Evolutionary conservation across 345 rosid genomes (phyloP).

Genomic region (Dipteronia dyeriana): DNA sequence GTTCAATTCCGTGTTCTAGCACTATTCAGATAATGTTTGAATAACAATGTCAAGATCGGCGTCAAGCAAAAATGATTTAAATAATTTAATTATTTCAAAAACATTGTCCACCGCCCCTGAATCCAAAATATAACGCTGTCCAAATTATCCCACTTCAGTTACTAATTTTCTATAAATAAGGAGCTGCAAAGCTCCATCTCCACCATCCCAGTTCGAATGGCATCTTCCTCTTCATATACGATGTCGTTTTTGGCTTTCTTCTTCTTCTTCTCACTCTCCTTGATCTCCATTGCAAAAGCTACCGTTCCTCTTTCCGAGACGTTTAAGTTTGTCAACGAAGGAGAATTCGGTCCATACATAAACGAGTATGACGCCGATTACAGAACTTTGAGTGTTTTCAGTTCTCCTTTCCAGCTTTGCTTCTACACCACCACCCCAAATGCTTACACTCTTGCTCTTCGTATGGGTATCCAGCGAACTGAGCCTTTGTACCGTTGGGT

Average conservation of each 20-base stretch:
- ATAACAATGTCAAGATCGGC: no score
- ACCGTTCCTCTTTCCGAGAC: conserved; percentile 42
- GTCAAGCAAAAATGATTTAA: no score
- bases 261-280: conserved; percentile 18
- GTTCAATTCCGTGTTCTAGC: no score
- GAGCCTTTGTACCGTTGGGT: conserved; percentile 50
- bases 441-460: conserved; percentile 58
- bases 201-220: conserved; percentile 2
- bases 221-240: conserved; percentile 14
- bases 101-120: no score
- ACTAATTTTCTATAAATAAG: neutral
- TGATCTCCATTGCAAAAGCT: conserved; percentile 27
- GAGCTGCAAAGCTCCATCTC: neutral
- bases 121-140: no score
- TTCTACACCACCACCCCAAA: conserved; percentile 68
- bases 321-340: conserved; percentile 42
- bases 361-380: conserved; percentile 46
- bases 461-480: conserved; percentile 45
- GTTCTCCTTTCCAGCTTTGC: conserved; percentile 50
- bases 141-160: neutral
- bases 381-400: conserved; percentile 24
- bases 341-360: conserved; percentile 37
- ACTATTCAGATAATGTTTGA: no score
- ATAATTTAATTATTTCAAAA: no score
- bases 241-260: conserved; percentile 9